Base-by-base conservation (phyloP, 73 alveolate genomes). In the Breviolum minutum region DNA sequence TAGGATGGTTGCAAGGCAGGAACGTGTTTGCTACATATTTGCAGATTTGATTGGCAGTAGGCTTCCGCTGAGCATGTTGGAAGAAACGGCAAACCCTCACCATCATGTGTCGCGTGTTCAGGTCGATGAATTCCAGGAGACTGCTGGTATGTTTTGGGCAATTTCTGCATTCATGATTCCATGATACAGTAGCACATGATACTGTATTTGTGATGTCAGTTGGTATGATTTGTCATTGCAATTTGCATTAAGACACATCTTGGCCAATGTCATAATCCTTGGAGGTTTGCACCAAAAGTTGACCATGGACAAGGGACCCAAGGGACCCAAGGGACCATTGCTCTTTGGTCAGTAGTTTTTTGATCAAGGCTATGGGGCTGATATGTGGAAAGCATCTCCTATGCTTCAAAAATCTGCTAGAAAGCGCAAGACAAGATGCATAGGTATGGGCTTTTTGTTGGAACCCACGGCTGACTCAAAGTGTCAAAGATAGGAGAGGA, bases 61-160 rank as follows among this genome's bases (percentile, higher is more conserved):
- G 82, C 40, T 40, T 40, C 54, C 54, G 54, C 54, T 40, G 0
- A 40, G 54, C 54, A 40, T 40, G 54, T 3, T 40, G 54, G 54
- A 40, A 40, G 54, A 40, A 40, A 40, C 5, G 54, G 54, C 54
- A 0, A 40, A 40, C 82, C 82, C 16, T 17, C 82, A 22, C 40
- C 82, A 73, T 48, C 54, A 40, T 40, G 0, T 40, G 54, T 40
- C 54, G 54, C 54, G 88, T 48, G 88, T 30, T 80, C 54, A 80
- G 88, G 88, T 80, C 30, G 88, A 80, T 17, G 88, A 80, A 27
- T 80, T 80, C 54, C 88, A 80, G 88, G 88, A 80, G 87, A 26
- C 19, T 0, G 54, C 54, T 40, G 54, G 54, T 0, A 40, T 40
- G 54, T 40, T 40, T 40, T 40, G 54, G 54, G 54, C 5, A 40